phyloP scores from a whole-genome alignment of 768 basidiomycete species.

The Lactifluus piperatus region DNA sequence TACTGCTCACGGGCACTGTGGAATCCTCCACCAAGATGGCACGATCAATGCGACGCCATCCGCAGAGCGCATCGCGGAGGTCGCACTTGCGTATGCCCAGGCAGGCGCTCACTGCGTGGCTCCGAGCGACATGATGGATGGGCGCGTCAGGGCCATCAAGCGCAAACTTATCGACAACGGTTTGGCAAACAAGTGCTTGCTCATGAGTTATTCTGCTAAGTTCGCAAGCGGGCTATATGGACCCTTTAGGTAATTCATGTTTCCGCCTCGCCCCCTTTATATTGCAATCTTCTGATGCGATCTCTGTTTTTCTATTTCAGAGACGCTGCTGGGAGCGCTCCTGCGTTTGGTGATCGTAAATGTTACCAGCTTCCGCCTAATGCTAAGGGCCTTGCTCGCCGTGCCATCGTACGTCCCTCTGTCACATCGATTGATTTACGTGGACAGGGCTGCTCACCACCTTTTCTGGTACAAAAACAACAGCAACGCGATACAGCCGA shows the following conservation, averaged over 20 bases:
- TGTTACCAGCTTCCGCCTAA: slow-evolving; percentile 95
- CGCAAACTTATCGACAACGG: slow-evolving; percentile 73
- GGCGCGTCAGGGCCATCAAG: slow-evolving; percentile 86
- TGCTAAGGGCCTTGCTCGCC: slow-evolving; percentile 81
- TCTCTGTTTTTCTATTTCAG: slow-evolving; percentile 32
- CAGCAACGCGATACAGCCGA: slow-evolving; percentile 83
- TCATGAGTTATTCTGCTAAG: slow-evolving; percentile 98
- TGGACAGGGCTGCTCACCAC: background rate
- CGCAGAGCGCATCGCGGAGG: slow-evolving; percentile 82
- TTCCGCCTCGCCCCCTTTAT: background rate
- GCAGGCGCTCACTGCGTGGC: slow-evolving; percentile 99
- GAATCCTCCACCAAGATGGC: slow-evolving; percentile 62
- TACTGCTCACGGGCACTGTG: slow-evolving; percentile 97
- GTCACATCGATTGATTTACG: background rate
- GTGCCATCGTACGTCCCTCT: slow-evolving; percentile 72
- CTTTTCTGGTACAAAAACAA: slow-evolving; percentile 27
- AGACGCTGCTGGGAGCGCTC: slow-evolving; percentile 96
- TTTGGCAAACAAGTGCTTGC: slow-evolving; percentile 76
- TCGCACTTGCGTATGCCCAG: slow-evolving; percentile 83
- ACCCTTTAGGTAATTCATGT: slow-evolving; percentile 69
- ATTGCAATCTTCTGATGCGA: background rate
- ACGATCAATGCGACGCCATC: slow-evolving; percentile 73
- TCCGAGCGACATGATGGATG: slow-evolving; percentile 99
- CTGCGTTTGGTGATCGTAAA: slow-evolving; percentile 90
- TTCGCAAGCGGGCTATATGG: slow-evolving; percentile 95